Evolutionary conservation across 176 grass and related monocot species (phyloP), one percentile per base, ranked within the genome.

Genomic region (Dactylis glomerata): DNA sequence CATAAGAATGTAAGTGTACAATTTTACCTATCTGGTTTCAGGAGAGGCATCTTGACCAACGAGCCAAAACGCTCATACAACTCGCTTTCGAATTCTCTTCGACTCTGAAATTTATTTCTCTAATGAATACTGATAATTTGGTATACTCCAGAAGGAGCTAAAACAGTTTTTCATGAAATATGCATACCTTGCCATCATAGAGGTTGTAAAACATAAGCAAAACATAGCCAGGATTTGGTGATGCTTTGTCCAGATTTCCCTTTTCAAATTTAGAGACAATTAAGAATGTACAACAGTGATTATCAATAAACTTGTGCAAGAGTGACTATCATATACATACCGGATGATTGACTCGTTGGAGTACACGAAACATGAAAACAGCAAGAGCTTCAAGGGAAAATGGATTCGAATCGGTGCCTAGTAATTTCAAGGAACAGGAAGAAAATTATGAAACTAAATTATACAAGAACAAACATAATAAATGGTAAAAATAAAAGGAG

Each of bases 161-260:
- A 89, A 86, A 78, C 32, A 78, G 57, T 65, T 19, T 46, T 19
- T 45, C 46, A 64, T 61, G 7, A 81, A 82, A 46, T 84, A 42
- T 24, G 84, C 93, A 87, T 95, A 85, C 96, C 96, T 95, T 95
- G 83, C 93, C 96, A 85, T 98, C 87, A 83, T 98, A 95, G 44
- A 98, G 84, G 87, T 95, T 86, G 78, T 98, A 98, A 92, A 98
- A 98, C 93, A 98, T 98, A 67, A 98, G 63, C 84, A 98, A 82
- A 82, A 98, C 89, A 86, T 93, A 98, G 74, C 96, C 96, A 81
- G 86, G 87, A 87, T 87, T 92, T 58, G 93, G 88, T 70, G 96
- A 98, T 57, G 87, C 62, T 51, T 84, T 92, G 68, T 98, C 96
- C 52, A 98, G 86, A 89, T 98, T 95, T 85, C 96, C 96, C 96